Evolutionary conservation across 1,139 yeast genomes (phyloP).

Genomic region (Kodamaea sp.): DNA sequence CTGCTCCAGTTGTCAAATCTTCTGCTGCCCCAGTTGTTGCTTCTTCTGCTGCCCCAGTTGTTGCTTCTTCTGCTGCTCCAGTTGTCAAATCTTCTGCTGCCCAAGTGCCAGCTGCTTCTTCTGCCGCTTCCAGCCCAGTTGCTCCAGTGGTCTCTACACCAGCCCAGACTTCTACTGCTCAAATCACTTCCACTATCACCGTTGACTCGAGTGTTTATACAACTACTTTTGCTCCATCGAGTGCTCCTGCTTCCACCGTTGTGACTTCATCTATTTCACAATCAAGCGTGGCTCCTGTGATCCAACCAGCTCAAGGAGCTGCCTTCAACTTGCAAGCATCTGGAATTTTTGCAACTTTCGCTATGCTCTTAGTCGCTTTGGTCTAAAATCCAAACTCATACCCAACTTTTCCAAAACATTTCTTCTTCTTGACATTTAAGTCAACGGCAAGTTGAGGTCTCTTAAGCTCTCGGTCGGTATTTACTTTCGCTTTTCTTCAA

Average conservation of each 20-base stretch:
- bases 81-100: constrained; percentile 2
- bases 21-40: constrained; percentile 3
- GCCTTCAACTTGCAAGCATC: constrained; percentile 6
- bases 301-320: constrained; percentile 13
- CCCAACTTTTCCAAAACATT: too few relatives aligned
- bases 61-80: constrained; percentile 7
- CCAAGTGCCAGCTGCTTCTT: constrained; percentile 1
- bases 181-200: constrained; percentile 3
- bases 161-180: background rate
- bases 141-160: background rate
- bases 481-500: too few relatives aligned
- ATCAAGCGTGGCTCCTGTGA: too few relatives aligned
- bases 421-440: too few relatives aligned
- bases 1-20: constrained; percentile 5
- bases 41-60: constrained; percentile 10
- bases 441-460: too few relatives aligned
- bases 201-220: background rate
- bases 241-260: background rate
- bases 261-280: too few relatives aligned
- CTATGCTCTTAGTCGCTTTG: constrained; percentile 6
- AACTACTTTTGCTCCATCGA: constrained; percentile 3
- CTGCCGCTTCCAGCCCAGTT: constrained; percentile 1
- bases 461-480: too few relatives aligned
- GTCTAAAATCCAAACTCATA: too few relatives aligned
- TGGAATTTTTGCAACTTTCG: constrained; percentile 6